Conservation (phyloP, 805 yeast species). For the Kluyveromyces lactis region DNA sequence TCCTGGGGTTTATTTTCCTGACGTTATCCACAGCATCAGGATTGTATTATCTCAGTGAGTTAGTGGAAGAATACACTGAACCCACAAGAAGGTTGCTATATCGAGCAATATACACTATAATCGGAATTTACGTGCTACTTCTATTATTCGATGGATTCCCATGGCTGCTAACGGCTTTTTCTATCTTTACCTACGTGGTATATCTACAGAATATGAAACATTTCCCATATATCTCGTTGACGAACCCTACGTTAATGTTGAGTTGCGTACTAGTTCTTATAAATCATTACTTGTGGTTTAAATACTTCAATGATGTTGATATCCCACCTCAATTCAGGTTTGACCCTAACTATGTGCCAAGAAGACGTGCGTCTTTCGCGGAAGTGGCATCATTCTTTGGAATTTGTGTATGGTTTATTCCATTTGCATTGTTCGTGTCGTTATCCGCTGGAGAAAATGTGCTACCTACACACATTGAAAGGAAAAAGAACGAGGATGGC, state of each 20-base stretch:
- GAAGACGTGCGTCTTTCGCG: constrained; percentile 68
- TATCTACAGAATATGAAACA: constrained; percentile 69
- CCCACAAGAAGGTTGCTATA: constrained; percentile 66
- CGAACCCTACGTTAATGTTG: constrained; percentile 59
- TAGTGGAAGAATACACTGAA: constrained; percentile 89
- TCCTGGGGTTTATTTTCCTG: constrained; percentile 51
- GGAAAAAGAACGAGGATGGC: constrained; percentile 25
- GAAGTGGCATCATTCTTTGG: constrained; percentile 97
- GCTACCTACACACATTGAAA: constrained; percentile 46
- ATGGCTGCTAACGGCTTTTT: constrained; percentile 51
- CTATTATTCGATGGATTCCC: constrained; percentile 77
- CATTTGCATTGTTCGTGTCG: constrained; percentile 85
- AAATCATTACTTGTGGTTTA: constrained; percentile 88
- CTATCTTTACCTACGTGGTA: constrained; percentile 60
- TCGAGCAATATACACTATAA: constrained; percentile 55
- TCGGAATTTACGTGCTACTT: constrained; percentile 46
- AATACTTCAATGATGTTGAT: constrained; percentile 58
- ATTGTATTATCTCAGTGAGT: constrained; percentile 79
- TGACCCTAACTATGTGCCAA: constrained; percentile 50
- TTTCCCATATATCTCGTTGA: constrained; percentile 77
- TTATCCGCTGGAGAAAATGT: constrained; percentile 87
- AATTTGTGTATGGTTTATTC: constrained; percentile 85
- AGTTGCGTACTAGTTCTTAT: constrained; percentile 66
- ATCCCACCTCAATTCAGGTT: constrained; percentile 62
- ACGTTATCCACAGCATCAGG: constrained; percentile 81